Base-by-base conservation (phyloP, 192 early-diverging fungal species). In the Martensiomyces pterosporus region DNA sequence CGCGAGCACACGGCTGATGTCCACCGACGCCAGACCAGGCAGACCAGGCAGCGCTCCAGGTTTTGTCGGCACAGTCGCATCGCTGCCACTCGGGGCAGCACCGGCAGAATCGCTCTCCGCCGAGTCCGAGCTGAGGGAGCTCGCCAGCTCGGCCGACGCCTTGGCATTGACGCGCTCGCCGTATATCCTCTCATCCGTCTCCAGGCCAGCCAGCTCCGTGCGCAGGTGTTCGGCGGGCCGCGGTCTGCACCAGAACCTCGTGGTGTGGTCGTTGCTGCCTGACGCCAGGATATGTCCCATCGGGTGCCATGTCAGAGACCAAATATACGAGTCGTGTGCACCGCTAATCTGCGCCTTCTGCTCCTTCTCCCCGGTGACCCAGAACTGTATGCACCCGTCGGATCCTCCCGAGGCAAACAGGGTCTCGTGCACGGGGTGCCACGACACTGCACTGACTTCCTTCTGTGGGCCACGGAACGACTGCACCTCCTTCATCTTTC, bases 221-320 rank as follows among this genome's bases (percentile, higher is more conserved):
- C 58, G 64, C 25, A 75, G 40, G 22, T 60, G 46, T 25, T 75
- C 72, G 40, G 89, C 97, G 4, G 97, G 97, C 13, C 97, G 77
- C 24, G 91, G 88, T 18, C 94, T 76, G 15, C 90, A 87, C 94
- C 94, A 99, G 57, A 97, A 96, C 18, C 89, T 82, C 9, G 94
- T 97, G 0, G 92, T 88, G 47, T 94, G 89, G 60, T 99, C 97
- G 51, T 97, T 99, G 15, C 89, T 92, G 21, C 92, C 93, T 0
- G 91, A 87, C 0, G 90, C 91, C 17, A 99, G 72, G 6, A 97
- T 81, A 60, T 99, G 97, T 6, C 97, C 97, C 42, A 90, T 67
- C 8, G 97, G 97, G 67, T 99, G 94, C 90, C 92, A 99, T 51
- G 94, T 94, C 13, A 99, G 56, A 9, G 93, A 86, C 90, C 95